Conservation (phyloP, 1,284 basidiomycete species). For the Sphaerobolus stellatus region DNA sequence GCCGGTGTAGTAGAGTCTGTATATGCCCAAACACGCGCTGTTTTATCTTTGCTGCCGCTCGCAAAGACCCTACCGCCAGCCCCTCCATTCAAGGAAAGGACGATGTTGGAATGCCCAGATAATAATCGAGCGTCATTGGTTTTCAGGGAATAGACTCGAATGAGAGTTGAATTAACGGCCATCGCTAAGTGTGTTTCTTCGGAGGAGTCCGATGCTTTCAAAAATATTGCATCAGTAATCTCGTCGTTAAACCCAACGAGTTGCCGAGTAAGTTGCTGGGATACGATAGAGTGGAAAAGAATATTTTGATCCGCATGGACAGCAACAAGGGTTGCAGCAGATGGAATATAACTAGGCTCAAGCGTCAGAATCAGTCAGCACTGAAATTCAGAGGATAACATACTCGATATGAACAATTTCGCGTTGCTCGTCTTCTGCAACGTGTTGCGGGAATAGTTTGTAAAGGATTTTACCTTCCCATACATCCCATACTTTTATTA, state of each 20-base stretch:
- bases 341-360: slow-evolving; percentile 57
- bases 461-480: slow-evolving; percentile 60
- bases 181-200: slow-evolving; percentile 80
- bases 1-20: slow-evolving; percentile 1
- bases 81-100: slow-evolving; percentile 79
- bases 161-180: slow-evolving; percentile 92
- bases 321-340: slow-evolving; percentile 61
- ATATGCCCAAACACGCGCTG: slow-evolving; percentile 82
- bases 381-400: slow-evolving; percentile 31
- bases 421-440: slow-evolving; percentile 62
- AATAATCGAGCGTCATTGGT: slow-evolving; percentile 81
- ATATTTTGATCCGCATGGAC: slow-evolving; percentile 98
- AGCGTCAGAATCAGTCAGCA: slow-evolving; percentile 22
- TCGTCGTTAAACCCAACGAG: slow-evolving; percentile 98
- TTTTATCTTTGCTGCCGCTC: slow-evolving; percentile 91
- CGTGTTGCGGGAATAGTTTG: slow-evolving; percentile 47
- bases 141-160: slow-evolving; percentile 79
- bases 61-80: slow-evolving; percentile 72
- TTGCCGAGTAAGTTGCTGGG: slow-evolving; percentile 70
- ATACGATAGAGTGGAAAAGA: slow-evolving; percentile 76
- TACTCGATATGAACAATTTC: slow-evolving; percentile 74
- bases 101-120: slow-evolving; percentile 88
- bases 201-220: slow-evolving; percentile 47
- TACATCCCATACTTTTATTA: slow-evolving; percentile 82
- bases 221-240: slow-evolving; percentile 85